Base-by-base conservation (phyloP, 192 early-diverging fungal species). In the Bifiguratus adelaidae region DNA sequence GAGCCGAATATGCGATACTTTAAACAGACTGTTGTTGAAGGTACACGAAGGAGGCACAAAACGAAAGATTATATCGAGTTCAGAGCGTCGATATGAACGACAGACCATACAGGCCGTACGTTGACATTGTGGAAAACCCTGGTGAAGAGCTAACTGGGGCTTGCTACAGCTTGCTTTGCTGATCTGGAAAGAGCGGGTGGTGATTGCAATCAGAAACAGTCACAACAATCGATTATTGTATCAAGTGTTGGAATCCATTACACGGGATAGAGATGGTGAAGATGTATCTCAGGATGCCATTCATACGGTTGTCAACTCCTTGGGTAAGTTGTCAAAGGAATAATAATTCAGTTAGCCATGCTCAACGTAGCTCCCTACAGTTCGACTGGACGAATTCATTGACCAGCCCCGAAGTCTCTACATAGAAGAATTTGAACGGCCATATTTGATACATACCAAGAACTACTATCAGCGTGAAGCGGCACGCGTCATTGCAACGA, bases 351-450 rank as follows among this genome's bases (percentile, higher is more conserved):
- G 32, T 33, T 33, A n/a, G 8, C 8, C 8, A 33, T 50, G 8
- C 24, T 2, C 15, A 16, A 45, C 37, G 19, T 12, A 16, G 52
- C 30, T 55, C 53, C 30, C 36, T 25, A 46, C 38, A 80, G 81
- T 85, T 20, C 59, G 75, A 21, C 45, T 85, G 11, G 79, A 80
- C 51, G 61, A 61, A 23, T 74, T 74, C 44, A 75, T 70, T 3
- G 78, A 81, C 18, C 68, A 84, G 24, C 76, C 73, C 11, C 57
- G 82, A n/a, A 68, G 74, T 33, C 51, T 86, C 19, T 92, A 92
- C 48, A 71, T 83, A 18, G 80, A 88, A 40, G 78, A 83, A 47
- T 92, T 86, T 59, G 89, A 92, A 60, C 58, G 58, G 30, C 70
- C 76, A 4, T 88, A 85, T 45, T 49, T 92, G 24, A 64, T 70